Evolutionary conservation across 495 filamentous ascomycete genomes (phyloP), one percentile per base, ranked within the genome.

Genomic region (Trichoderma parareesei): DNA sequence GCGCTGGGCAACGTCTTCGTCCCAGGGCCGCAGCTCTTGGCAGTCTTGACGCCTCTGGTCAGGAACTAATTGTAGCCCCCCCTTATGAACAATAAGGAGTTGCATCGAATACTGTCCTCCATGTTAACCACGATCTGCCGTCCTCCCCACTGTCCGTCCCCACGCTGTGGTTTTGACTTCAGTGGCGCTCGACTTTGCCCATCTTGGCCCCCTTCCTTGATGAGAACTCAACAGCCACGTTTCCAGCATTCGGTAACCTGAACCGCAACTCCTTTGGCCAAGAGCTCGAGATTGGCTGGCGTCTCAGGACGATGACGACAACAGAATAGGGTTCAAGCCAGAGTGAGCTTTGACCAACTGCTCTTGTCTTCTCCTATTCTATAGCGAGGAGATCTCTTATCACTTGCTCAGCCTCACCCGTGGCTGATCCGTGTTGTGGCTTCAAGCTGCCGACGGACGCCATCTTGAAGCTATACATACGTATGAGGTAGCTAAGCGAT

Each of bases 1-100:
- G 27, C 27, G 27, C 27, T 27, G 27, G 27, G 27, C 27, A 27
- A 27, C 27, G 27, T 27, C 27, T 27, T 27, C 27, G 27, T 49
- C 46, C 9, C 53, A 57, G 11, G 27, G 16, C 53, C 46, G 37
- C 18, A 57, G 53, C 53, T 57, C 33, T n/a, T 14, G 13, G 16
- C 53, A 27, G 53, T 57, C 53, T 35, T 27, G 37, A 57, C 53
- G 53, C 53, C 53, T 57, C 53, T 37, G 6, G 37, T 37, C 53
- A 57, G 53, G 53, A 57, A 57, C 53, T 57, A 57, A 27, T 27
- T 0, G 27, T 27, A 27, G 11, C 27, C 16, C 53, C 53, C 16
- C 16, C 10, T 33, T 37, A 35, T 27, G 37, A 57, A 57, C 5
- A 20, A 57, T 37, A 13, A 27, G 11, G 7, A 33, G 6, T 41